Percentiles rank a stretch among this genome's conserved stretches.
Evolutionary conservation across 306 rosid genomes (phyloP).

Genomic region (Dryas octopetala): DNA sequence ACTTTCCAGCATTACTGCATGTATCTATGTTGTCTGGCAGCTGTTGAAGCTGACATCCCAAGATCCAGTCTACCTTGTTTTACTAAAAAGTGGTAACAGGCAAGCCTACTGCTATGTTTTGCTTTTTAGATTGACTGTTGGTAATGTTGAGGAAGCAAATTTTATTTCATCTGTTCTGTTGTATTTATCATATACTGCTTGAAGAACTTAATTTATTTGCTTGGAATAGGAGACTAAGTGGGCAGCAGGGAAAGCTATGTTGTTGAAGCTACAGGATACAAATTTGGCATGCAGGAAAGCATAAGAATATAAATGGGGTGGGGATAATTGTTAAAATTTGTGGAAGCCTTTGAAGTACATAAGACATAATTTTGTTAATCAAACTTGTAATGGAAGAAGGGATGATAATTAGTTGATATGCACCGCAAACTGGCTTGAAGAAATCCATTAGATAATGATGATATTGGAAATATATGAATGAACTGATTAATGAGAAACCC

Average conservation of each 20-base stretch:
- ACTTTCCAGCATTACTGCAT: constrained; percentile 54
- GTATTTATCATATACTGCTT: not conserved
- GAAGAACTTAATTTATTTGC: not conserved
- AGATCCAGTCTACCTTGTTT: constrained; percentile 63
- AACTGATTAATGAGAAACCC: not conserved
- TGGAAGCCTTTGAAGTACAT: not conserved
- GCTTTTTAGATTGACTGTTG: not conserved
- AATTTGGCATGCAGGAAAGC: not conserved
- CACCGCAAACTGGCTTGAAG: not conserved
- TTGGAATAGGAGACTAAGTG: not conserved
- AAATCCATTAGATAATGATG: not conserved
- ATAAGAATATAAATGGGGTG: not conserved
- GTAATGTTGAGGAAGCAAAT: not conserved
- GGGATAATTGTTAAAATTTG: not conserved
- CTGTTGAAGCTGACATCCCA: constrained; percentile 57
- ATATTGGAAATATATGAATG: not conserved
- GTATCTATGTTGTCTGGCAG: constrained; percentile 60
- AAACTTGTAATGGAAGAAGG: not conserved
- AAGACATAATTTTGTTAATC: not conserved
- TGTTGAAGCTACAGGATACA: not conserved
- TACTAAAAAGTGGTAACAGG: constrained; percentile 57
- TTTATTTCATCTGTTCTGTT: not conserved
- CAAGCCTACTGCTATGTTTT: constrained; percentile 27
- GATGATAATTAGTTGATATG: not conserved
- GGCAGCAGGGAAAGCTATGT: not conserved